Evolutionary conservation across 495 filamentous ascomycete genomes (phyloP).

Genomic region (Penicillium argentinense): DNA sequence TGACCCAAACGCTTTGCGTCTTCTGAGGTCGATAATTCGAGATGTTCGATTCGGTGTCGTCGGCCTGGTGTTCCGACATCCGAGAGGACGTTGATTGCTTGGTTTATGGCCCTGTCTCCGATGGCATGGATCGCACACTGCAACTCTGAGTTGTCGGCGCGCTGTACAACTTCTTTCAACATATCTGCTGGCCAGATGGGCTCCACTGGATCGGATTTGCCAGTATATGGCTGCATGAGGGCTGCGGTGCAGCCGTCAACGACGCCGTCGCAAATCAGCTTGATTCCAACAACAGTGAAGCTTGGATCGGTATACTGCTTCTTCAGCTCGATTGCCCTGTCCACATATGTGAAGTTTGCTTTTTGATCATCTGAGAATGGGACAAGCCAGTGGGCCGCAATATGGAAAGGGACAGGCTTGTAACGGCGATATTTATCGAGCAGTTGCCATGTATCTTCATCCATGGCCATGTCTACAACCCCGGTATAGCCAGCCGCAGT

Average conservation of each 20-base stretch:
- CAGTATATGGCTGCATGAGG: constrained; percentile 57
- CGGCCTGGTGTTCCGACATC: constrained; percentile 35
- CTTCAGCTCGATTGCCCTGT: constrained; percentile 58
- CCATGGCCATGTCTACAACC: constrained; percentile 71
- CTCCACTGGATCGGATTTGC: constrained; percentile 39
- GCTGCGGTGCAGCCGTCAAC: constrained; percentile 68
- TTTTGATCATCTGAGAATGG: constrained; percentile 22
- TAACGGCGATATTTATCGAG: constrained; percentile 47
- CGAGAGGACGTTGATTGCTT: constrained; percentile 56
- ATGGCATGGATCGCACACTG: constrained; percentile 69
- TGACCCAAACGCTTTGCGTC: constrained; percentile 55
- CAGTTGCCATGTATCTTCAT: constrained; percentile 58
- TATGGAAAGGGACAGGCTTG: constrained; percentile 50
- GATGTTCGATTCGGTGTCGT: constrained; percentile 60
- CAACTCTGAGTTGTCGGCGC: constrained; percentile 52
- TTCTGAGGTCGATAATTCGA: constrained; percentile 54
- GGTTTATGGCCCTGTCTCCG: constrained; percentile 56
- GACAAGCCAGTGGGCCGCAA: constrained; percentile 65
- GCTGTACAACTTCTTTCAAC: constrained; percentile 53
- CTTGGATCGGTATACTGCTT: constrained; percentile 50
- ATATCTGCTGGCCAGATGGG: constrained; percentile 56
- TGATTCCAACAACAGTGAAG: constrained; percentile 63
- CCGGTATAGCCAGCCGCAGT: constrained; percentile 60
- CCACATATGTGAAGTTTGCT: constrained; percentile 38
- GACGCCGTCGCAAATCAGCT: constrained; percentile 68